Conservation (phyloP, 495 filamentous ascomycete species). For the Neurospora hispaniola region DNA sequence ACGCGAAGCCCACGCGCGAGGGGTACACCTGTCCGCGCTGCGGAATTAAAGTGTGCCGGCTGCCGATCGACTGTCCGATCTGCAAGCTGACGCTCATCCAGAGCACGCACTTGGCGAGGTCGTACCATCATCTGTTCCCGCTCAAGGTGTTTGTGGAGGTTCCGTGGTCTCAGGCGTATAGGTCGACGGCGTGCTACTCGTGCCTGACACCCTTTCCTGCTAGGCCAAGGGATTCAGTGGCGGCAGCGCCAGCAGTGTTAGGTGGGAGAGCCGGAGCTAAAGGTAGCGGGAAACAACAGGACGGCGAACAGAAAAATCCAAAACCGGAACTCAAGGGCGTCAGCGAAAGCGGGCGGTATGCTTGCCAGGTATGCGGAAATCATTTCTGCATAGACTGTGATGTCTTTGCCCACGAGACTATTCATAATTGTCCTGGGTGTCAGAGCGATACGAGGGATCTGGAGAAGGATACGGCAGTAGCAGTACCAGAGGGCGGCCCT, state of each 20-base stretch:
- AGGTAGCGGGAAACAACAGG: conserved; percentile 29
- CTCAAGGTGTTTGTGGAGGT: conserved; percentile 86
- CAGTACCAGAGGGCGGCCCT: background rate
- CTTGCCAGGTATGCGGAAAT: conserved; percentile 69
- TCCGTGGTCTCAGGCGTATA: conserved; percentile 59
- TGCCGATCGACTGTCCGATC: conserved; percentile 85
- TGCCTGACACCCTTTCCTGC: conserved; percentile 45
- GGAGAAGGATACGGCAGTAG: background rate
- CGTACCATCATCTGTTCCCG: conserved; percentile 94
- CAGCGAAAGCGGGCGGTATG: conserved; percentile 80
- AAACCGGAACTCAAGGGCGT: conserved; percentile 43
- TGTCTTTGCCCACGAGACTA: conserved; percentile 81
- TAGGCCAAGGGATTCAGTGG: conserved; percentile 5
- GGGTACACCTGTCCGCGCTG: conserved; percentile 90
- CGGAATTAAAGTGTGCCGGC: conserved; percentile 74
- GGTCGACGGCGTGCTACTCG: conserved; percentile 40
- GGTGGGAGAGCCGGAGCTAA: background rate
- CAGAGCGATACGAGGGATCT: conserved; percentile 47
- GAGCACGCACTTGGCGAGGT: conserved; percentile 88
- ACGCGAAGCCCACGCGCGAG: conserved; percentile 71
- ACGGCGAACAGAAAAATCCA: conserved; percentile 20
- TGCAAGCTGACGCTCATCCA: conserved; percentile 90
- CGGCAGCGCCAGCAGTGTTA: background rate
- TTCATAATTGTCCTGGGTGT: conserved; percentile 94
- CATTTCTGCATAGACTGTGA: conserved; percentile 99